A percentile compares a stretch with the other conserved stretches of the same genome.
Conservation (phyloP, 2,329 filamentous ascomycete genomes). For the Sordariomycetes sp. region DNA sequence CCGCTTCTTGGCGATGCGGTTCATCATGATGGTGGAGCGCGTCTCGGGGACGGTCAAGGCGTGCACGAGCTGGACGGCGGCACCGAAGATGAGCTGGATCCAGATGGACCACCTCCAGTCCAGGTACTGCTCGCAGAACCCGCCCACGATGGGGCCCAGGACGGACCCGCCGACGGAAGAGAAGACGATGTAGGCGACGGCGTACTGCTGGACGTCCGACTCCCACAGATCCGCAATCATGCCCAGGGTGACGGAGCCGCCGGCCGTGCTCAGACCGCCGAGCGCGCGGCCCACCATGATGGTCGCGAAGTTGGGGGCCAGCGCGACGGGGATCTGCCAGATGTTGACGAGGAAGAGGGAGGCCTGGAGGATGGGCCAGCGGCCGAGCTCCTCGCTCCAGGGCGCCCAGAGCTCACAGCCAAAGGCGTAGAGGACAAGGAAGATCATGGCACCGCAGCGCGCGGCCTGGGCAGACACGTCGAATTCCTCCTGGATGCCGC, state of each 20-base stretch:
- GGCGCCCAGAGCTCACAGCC: background rate
- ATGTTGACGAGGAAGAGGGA: background rate
- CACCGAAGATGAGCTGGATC: background rate
- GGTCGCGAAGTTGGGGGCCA: background rate
- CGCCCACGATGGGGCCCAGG: background rate
- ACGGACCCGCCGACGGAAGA: background rate
- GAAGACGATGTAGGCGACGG: background rate
- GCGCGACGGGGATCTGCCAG: background rate
- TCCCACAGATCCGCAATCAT: background rate
- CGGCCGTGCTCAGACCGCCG: background rate
- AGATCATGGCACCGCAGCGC: background rate
- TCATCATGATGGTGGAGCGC: background rate
- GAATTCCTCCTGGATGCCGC: background rate
- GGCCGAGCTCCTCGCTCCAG: background rate
- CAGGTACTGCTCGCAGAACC: background rate
- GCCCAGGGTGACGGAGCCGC: background rate
- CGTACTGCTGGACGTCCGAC: background rate
- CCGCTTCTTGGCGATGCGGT: background rate
- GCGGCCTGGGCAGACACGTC: background rate
- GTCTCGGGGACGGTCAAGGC: background rate
- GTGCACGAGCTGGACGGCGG: background rate
- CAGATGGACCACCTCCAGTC: background rate
- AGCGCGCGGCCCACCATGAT: background rate
- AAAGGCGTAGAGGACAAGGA: background rate
- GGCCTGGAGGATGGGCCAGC: background rate